Base-by-base conservation (phyloP, 495 filamentous ascomycete species). In the Amniculicola lignicola region DNA sequence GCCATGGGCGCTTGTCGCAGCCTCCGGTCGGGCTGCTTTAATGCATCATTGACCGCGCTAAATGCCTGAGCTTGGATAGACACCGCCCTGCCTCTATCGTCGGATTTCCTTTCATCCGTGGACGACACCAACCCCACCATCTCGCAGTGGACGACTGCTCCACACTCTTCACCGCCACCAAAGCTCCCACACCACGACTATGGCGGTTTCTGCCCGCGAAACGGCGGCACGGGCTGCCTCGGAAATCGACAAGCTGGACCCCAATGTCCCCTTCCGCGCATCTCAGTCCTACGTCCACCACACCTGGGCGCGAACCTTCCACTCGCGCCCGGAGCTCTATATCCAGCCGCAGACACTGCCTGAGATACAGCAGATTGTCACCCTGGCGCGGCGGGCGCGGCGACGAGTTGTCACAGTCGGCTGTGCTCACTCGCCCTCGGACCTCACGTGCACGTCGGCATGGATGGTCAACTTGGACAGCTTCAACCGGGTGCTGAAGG, bases 281-380 rank as follows among this genome's bases (percentile, higher is more conserved):
- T 75, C 78, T 42, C 70, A 74, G 51, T 72, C 79, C 25, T 82
- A 96, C 70, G 71, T 80, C 29, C 93, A 98, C 76, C 84, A 86
- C 64, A 98, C 94, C n/a, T 98, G 93, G 93, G 93, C 94, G 22
- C 86, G 84, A 67, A 97, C 93, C 33, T 93, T 90, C 73, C 84
- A 84, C 66, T 89, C 83, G 37, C 79, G 82, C 16, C 93, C 93
- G 0, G 90, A 96, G 72, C 82, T 96, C 53, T 96, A 89, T 71
- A 79, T 97, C 59, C 87, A 83, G 51, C 93, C 93, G 1, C 75
- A 87, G 54, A 82, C 84, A 0, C 73, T 88, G 44, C 74, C 75
- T 5, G 94, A 97, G 72, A 80, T 98, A 59, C 83, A 88, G 63
- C 88, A 95, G 71, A 75, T 87, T 54, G 79, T 96, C 33, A 85